phyloP scores from a whole-genome alignment of 768 basidiomycete species.

The Mycena albidolilacea region DNA sequence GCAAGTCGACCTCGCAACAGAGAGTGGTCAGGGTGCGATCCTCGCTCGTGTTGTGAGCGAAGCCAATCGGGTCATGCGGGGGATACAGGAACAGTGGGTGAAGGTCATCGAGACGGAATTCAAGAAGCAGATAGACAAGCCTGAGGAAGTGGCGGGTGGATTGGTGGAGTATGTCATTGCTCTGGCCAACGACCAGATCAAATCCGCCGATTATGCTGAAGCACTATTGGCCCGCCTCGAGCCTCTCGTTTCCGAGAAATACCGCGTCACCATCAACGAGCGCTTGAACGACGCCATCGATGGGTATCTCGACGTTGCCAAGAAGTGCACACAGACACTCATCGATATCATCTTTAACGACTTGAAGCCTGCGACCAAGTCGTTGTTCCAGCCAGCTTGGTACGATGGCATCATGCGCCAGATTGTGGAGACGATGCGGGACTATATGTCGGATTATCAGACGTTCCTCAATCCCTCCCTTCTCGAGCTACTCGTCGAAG shows the following conservation, averaged over 20 bases:
- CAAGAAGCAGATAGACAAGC: constrained; percentile 90
- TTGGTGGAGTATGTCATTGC: constrained; percentile 97
- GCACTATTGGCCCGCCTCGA: constrained; percentile 88
- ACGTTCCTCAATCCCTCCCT: constrained; percentile 91
- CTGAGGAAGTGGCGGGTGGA: constrained; percentile 89
- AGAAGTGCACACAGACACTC: constrained; percentile 95
- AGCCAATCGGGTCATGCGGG: constrained; percentile 89
- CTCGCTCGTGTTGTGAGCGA: constrained; percentile 93
- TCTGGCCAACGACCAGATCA: constrained; percentile 97
- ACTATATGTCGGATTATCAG: constrained; percentile 97
- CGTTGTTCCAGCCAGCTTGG: constrained; percentile 88
- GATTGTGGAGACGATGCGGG: constrained; percentile 94
- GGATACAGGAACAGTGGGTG: constrained; percentile 90
- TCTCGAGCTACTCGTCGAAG: constrained; percentile 92
- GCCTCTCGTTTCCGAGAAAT: constrained; percentile 94
- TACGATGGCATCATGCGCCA: constrained; percentile 92
- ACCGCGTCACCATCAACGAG: constrained; percentile 85
- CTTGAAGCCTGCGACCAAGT: constrained; percentile 87
- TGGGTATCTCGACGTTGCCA: constrained; percentile 97
- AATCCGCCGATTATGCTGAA: constrained; percentile 95
- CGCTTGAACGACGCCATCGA: constrained; percentile 96
- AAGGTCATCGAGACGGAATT: constrained; percentile 86
- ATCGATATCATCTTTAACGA: constrained; percentile 98
- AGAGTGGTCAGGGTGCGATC: constrained; percentile 96
- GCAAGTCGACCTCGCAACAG: constrained; percentile 94